These are phyloP conservation scores for Prunus kanzakura DNA, from an alignment of 306 rosid genomes.

Conservation along the genomic window DNA sequence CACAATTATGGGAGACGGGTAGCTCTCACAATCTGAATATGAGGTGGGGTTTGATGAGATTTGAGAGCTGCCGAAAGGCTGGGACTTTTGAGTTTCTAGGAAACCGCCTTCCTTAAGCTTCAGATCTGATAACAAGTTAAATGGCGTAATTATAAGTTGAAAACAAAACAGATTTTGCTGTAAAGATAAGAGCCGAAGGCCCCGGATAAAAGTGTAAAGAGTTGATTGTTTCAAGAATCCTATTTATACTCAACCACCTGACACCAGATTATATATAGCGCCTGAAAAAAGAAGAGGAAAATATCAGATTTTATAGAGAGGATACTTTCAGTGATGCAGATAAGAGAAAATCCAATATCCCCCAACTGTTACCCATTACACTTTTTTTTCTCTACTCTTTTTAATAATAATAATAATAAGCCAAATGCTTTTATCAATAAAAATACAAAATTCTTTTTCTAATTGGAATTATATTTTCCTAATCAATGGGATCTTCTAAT, in stretches of 20 bases:
- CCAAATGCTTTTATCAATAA: not conserved
- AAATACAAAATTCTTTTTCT: not conserved
- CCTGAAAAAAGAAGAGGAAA: not conserved
- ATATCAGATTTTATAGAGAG: not conserved
- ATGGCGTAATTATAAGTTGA: not conserved
- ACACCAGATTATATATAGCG: not conserved
- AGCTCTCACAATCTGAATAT: conserved; percentile 15
- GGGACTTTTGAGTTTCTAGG: not conserved
- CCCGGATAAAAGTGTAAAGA: not conserved
- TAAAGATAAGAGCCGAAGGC: too few species aligned
- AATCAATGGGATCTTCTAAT: not conserved
- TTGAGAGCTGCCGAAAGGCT: not conserved
- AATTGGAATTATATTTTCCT: too few species aligned
- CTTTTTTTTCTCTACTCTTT: not conserved
- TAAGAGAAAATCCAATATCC: not conserved
- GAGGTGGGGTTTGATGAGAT: not conserved
- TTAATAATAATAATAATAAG: not conserved
- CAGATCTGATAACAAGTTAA: conserved; percentile 1
- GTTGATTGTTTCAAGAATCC: not conserved
- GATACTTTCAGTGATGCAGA: not conserved
- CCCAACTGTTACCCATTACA: not conserved
- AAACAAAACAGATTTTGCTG: not conserved
- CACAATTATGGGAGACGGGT: conserved; percentile 26
- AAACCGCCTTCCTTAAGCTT: conserved; percentile 3
- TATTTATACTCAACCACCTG: not conserved